Conservation (phyloP, 805 yeast genomes). For the Pichia nanzhaoensis region DNA sequence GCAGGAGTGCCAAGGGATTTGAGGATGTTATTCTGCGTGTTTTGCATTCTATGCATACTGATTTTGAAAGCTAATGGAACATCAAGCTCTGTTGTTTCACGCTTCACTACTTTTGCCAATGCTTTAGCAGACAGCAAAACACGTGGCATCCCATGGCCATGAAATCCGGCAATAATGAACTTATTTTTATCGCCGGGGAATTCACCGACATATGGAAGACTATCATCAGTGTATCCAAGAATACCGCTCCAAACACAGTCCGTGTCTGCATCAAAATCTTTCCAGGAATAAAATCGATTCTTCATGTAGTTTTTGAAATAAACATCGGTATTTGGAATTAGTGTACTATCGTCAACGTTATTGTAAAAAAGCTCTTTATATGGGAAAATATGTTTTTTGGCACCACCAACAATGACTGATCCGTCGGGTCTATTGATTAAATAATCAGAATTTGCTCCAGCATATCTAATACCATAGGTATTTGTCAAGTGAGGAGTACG, state of each 20-base stretch:
- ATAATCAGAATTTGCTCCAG: slow-evolving; percentile 27
- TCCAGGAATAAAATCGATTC: slow-evolving; percentile 29
- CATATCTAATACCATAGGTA: slow-evolving; percentile 28
- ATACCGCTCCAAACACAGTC: slow-evolving; percentile 39
- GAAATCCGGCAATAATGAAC: slow-evolving; percentile 42
- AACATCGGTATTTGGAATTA: slow-evolving; percentile 22
- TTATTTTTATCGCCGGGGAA: slow-evolving; percentile 26
- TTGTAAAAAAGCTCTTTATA: slow-evolving; percentile 25
- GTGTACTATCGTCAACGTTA: slow-evolving; percentile 31
- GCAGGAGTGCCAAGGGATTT: slow-evolving; percentile 9
- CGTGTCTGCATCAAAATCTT: slow-evolving; percentile 20
- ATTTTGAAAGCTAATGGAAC: slow-evolving; percentile 22
- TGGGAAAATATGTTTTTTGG: slow-evolving; percentile 21
- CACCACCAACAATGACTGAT: slow-evolving; percentile 32
- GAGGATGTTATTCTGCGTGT: slow-evolving; percentile 6
- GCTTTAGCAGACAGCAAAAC: slow-evolving; percentile 36
- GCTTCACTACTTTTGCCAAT: slow-evolving; percentile 23
- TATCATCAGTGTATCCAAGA: slow-evolving; percentile 39
- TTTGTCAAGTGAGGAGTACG: slow-evolving; percentile 32
- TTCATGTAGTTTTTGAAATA: slow-evolving; percentile 23
- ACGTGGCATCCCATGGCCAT: slow-evolving; percentile 49
- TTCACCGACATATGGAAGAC: slow-evolving; percentile 39
- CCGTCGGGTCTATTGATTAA: slow-evolving; percentile 35
- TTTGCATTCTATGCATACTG: slow-evolving; percentile 17
- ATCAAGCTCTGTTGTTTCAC: slow-evolving; percentile 3